Conservation (phyloP, 2,329 filamentous ascomycete species). For the Taxawa tesnikishii region DNA sequence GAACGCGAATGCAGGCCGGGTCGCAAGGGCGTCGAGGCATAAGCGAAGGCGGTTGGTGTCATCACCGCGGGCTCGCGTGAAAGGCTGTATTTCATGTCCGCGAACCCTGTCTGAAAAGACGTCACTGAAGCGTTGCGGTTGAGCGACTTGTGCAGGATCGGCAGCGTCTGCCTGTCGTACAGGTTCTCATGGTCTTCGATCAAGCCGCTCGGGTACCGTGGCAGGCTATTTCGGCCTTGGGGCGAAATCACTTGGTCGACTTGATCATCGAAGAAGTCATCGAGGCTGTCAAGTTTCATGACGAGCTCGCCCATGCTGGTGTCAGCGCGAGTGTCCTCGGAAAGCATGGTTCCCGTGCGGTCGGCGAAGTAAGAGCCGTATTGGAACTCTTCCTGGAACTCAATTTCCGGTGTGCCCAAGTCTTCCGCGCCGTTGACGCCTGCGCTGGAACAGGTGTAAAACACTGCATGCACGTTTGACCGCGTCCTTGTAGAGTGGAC, state of each 20-base stretch:
- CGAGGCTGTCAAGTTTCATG: constrained; percentile 41
- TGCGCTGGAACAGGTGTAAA: constrained; percentile 62
- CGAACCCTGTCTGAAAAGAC: constrained; percentile 80
- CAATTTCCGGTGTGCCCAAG: constrained; percentile 69
- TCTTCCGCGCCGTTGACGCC: constrained; percentile 38
- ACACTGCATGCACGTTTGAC: constrained; percentile 87
- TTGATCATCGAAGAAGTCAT: constrained; percentile 42
- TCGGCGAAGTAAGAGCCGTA: constrained; percentile 64
- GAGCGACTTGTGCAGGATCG: constrained; percentile 75
- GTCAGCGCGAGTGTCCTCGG: constrained; percentile 55
- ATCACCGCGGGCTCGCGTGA: constrained; percentile 38
- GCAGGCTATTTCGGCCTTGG: constrained; percentile 6
- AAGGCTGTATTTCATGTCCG: constrained; percentile 50
- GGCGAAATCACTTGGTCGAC: constrained; percentile 5
- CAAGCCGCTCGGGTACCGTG: constrained; percentile 11
- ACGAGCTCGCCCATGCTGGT: constrained; percentile 73
- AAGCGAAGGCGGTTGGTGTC: constrained; percentile 45
- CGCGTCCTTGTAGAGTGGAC: constrained; percentile 78
- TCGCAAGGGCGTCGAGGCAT: constrained; percentile 27
- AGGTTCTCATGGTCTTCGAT: constrained; percentile 60
- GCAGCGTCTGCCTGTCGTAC: constrained; percentile 86
- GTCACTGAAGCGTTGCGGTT: constrained; percentile 57
- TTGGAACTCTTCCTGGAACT: constrained; percentile 82
- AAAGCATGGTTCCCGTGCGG: constrained; percentile 84
- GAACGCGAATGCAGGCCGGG: constrained; percentile 69